Percentiles rank a stretch among this genome's conserved stretches.
Evolutionary conservation across 805 yeast species (phyloP).

Genomic region (Saccharomycopsis fibuligera): DNA sequence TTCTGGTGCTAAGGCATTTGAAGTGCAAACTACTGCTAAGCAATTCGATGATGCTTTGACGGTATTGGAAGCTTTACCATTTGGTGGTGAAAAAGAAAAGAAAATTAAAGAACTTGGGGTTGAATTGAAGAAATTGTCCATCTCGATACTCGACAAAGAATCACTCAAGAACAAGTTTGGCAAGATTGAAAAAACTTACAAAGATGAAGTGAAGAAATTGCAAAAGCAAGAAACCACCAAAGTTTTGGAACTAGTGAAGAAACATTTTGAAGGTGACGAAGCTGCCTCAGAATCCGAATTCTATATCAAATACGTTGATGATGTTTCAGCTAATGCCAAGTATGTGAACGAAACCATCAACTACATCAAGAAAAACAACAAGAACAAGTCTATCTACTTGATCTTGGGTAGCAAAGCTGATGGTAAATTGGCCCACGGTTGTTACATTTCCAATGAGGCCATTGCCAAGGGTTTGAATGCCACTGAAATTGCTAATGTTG

Average conservation of each 20-base stretch:
- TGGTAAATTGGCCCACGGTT: conserved; percentile 90
- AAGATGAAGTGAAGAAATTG: conserved; percentile 80
- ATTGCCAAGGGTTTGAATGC: conserved; percentile 67
- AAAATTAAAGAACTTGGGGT: conserved; percentile 80
- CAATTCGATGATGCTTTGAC: conserved; percentile 61
- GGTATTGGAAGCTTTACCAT: conserved; percentile 54
- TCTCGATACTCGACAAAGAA: conserved; percentile 77
- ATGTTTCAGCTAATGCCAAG: conserved; percentile 79
- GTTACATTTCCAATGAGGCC: conserved; percentile 72
- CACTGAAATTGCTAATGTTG: conserved; percentile 65
- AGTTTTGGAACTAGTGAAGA: conserved; percentile 69
- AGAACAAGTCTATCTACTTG: conserved; percentile 70
- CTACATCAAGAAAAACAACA: conserved; percentile 68
- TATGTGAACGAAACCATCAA: conserved; percentile 91
- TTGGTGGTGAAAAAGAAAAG: conserved; percentile 75
- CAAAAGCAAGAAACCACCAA: conserved; percentile 85
- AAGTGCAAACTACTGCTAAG: conserved; percentile 77
- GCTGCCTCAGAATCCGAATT: conserved; percentile 45
- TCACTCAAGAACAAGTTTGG: conserved; percentile 66
- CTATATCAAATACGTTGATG: conserved; percentile 57
- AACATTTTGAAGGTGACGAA: conserved; percentile 42
- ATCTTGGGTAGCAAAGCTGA: conserved; percentile 57
- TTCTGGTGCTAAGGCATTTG: conserved; percentile 85
- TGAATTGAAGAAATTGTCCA: conserved; percentile 69
- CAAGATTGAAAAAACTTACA: conserved; percentile 76